Conservation (phyloP, 2,329 filamentous ascomycete species). For the Aspergillus sp. region DNA sequence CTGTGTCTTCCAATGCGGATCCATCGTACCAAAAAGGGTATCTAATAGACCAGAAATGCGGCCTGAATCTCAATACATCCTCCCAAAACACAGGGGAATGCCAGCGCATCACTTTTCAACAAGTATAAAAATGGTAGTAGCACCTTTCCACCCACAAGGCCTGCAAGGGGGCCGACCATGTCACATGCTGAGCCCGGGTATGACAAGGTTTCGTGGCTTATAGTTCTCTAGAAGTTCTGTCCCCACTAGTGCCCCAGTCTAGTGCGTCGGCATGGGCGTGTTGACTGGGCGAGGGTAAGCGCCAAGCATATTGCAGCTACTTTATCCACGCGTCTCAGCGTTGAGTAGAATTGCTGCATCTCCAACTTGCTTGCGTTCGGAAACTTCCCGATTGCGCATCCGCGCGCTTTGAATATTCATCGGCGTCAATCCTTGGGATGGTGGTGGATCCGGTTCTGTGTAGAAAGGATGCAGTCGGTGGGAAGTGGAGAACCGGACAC, state of each 20-base stretch:
- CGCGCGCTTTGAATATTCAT: conserved; percentile 61
- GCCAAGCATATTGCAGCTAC: conserved; percentile 10
- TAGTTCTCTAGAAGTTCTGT: too few relatives aligned
- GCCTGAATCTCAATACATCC: background rate
- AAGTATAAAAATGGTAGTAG: background rate
- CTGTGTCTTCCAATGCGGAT: background rate
- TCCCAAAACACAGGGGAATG: background rate
- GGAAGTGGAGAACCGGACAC: conserved; percentile 46
- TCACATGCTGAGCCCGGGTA: background rate
- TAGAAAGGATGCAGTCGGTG: conserved; percentile 44
- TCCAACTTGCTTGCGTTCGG: conserved; percentile 85
- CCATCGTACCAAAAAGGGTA: conserved; percentile 11
- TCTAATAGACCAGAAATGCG: conserved; percentile 8
- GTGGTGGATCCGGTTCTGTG: conserved; percentile 35
- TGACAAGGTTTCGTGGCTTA: background rate
- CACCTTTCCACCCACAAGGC: background rate
- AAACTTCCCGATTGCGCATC: conserved; percentile 72
- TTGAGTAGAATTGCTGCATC: conserved; percentile 80
- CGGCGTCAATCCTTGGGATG: conserved; percentile 55
- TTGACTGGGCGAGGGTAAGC: background rate
- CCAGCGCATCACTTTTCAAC: background rate
- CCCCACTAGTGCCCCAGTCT: background rate
- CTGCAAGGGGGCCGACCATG: background rate
- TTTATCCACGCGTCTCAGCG: conserved; percentile 39
- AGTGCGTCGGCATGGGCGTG: background rate